Evolutionary conservation across 2,329 filamentous ascomycete genomes (phyloP), one percentile per base, ranked within the genome.

Genomic region (Ceratocystis lukuohia): DNA sequence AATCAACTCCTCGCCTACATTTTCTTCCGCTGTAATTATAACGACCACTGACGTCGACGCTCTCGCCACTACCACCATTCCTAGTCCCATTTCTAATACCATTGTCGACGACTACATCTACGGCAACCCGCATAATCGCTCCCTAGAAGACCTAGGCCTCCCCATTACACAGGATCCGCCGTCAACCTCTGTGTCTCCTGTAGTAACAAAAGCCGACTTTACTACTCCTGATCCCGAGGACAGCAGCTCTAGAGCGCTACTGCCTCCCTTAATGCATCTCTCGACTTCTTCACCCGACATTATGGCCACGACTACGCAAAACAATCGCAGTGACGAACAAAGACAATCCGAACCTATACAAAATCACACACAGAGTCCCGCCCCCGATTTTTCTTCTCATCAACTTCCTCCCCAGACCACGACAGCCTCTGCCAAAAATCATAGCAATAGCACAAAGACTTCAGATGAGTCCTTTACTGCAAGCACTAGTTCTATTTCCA

Each of bases 381-480:
- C 28, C 30, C 7, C 46, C 3, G 37, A 41, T n/a, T 28, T 45
- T 25, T 66, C 45, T 56, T 57, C 61, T 22, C 46, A 25, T 41
- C 59, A 33, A 45, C 50, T 59, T 48, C 50, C 50, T 22, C 37
- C 20, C 41, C 22, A 30, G 44, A 12, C 61, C 28, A 17, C 56
- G 33, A 48, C 61, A 7, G 22, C 33, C 59, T 17, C 25, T 37
- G 5, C 17, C 30, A 7, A 37, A 30, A 41, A 65, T n/a, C 33
- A 17, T 37, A 41, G 12, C 22, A 44, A 41, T 33, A 20, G 33
- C 20, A 45, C 62, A 20, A 64, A 76, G 62, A 72, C 75, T 17
- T 84, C 81, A 5, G 75, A 77, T 7, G 77, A 81, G 67, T 82
- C 81, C 0, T 84, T 82, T 2, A 78, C 78, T 56, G 84, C 82